Percentiles rank a stretch among this genome's conserved stretches.
Conservation (phyloP, 2,329 filamentous ascomycete species). For the Talaromyces verruculosus region DNA sequence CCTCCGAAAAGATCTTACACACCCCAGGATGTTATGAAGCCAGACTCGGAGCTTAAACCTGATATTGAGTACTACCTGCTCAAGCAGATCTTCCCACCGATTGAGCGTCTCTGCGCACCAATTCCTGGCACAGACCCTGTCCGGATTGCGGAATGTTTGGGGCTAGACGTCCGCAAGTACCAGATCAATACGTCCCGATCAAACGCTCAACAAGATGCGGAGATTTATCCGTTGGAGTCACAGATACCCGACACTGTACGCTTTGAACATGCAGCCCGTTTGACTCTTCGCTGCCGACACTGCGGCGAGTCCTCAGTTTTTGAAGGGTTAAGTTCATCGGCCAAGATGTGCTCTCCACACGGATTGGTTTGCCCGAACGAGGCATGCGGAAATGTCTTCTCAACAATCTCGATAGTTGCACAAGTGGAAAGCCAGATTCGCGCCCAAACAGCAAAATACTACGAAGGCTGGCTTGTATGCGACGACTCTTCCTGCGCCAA, state of each 20-base stretch:
- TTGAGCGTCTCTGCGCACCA: conserved; percentile 95
- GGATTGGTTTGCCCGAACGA: conserved; percentile 69
- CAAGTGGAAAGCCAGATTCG: conserved; percentile 87
- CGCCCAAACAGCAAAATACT: conserved; percentile 76
- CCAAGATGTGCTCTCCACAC: conserved; percentile 64
- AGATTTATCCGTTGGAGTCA: conserved; percentile 88
- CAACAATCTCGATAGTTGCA: conserved; percentile 73
- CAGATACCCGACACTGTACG: conserved; percentile 90
- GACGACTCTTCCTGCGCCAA: conserved; percentile 84
- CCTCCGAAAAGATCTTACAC: conserved; percentile 86
- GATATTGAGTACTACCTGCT: conserved; percentile 98
- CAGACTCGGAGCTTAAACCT: conserved; percentile 71
- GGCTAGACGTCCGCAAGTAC: conserved; percentile 87
- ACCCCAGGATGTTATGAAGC: conserved; percentile 78
- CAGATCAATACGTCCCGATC: conserved; percentile 62
- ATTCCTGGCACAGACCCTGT: conserved; percentile 90
- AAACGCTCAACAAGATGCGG: conserved; percentile 57
- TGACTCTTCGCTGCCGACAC: conserved; percentile 75
- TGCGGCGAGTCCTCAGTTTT: conserved; percentile 74
- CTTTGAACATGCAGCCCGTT: conserved; percentile 75
- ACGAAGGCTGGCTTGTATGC: conserved; percentile 87
- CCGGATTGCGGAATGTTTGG: conserved; percentile 87
- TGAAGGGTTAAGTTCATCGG: conserved; percentile 66
- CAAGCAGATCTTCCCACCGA: conserved; percentile 97
- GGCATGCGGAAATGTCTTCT: conserved; percentile 64